Percentiles rank a stretch among this genome's conserved stretches.
Evolutionary conservation across 2,329 filamentous ascomycete genomes (phyloP).

Genomic region (Talaromyces amestolkiae): DNA sequence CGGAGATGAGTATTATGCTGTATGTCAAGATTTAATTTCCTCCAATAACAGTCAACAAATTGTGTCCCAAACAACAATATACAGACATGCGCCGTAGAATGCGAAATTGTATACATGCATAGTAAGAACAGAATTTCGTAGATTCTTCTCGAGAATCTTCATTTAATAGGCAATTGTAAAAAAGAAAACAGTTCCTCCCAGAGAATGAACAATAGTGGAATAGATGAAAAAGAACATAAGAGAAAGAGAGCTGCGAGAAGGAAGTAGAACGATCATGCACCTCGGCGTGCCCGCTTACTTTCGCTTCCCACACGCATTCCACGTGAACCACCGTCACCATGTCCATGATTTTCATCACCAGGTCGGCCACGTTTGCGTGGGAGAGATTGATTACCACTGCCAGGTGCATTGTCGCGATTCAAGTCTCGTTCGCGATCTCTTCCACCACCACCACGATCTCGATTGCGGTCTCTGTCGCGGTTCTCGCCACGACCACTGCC

Average conservation of each 20-base stretch:
- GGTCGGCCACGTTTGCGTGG: slow-evolving; percentile 40
- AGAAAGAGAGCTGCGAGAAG: background rate
- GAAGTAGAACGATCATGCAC: slow-evolving; percentile 26
- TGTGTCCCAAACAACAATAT: background rate
- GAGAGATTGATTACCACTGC: slow-evolving; percentile 26
- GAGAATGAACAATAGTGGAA: background rate
- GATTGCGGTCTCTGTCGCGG: slow-evolving; percentile 37
- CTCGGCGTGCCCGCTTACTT: slow-evolving; percentile 43
- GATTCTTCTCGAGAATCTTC: background rate
- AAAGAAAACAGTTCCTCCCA: background rate
- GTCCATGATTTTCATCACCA: slow-evolving; percentile 34
- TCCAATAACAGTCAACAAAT: background rate
- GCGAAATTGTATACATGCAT: slow-evolving; percentile 16
- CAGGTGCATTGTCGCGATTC: slow-evolving; percentile 34
- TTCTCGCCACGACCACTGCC: slow-evolving; percentile 32
- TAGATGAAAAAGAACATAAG: background rate
- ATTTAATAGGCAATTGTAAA: background rate
- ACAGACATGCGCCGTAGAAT: slow-evolving; percentile 10
- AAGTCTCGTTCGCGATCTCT: slow-evolving; percentile 32
- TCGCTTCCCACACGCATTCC: slow-evolving; percentile 42
- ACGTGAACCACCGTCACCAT: slow-evolving; percentile 31
- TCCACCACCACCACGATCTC: slow-evolving; percentile 33
- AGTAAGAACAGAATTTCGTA: slow-evolving; percentile 18
- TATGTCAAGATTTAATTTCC: background rate
- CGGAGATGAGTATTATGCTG: background rate